Percentiles rank a stretch among this genome's conserved stretches.
Conservation (phyloP, 495 filamentous ascomycete genomes). For the Hypoxylon fragiforme region DNA sequence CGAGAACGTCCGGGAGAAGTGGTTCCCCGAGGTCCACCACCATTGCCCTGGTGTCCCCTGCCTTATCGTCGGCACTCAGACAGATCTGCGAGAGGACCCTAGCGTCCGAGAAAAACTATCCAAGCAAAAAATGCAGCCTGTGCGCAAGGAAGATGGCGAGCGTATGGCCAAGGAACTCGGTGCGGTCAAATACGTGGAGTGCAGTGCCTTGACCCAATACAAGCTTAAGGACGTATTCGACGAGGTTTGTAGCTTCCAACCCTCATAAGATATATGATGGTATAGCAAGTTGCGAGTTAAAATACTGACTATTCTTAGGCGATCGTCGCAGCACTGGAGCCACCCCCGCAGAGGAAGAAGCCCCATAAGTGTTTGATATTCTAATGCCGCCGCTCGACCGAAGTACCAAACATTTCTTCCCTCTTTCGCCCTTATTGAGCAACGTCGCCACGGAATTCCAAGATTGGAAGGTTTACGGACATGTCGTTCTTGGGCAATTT, state of each 20-base stretch:
- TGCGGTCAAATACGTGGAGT: conserved; percentile 98
- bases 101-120: conserved; percentile 85
- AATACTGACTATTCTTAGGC: conserved; percentile 57
- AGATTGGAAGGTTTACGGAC: conserved; percentile 23
- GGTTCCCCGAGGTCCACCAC: conserved; percentile 98
- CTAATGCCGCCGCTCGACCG: conserved; percentile 33
- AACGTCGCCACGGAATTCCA: conserved; percentile 4
- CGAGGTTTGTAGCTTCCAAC: conserved; percentile 71
- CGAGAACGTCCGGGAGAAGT: conserved; percentile 99
- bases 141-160: conserved; percentile 90
- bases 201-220: conserved; percentile 95
- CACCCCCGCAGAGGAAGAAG: conserved; percentile 73
- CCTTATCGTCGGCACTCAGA: conserved; percentile 96
- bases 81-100: conserved; percentile 91
- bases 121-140: conserved; percentile 93
- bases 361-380: conserved; percentile 56
- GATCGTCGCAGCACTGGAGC: conserved; percentile 87
- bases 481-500: conserved; percentile 19
- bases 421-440: conserved; percentile 9
- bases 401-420: conserved; percentile 8
- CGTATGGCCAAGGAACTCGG: conserved; percentile 94
- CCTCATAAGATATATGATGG: not conserved
- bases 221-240: conserved; percentile 99
- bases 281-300: not conserved
- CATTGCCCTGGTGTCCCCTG: conserved; percentile 98